Evolutionary conservation across 495 filamentous ascomycete genomes (phyloP).

Genomic region (Penicillium soppii): DNA sequence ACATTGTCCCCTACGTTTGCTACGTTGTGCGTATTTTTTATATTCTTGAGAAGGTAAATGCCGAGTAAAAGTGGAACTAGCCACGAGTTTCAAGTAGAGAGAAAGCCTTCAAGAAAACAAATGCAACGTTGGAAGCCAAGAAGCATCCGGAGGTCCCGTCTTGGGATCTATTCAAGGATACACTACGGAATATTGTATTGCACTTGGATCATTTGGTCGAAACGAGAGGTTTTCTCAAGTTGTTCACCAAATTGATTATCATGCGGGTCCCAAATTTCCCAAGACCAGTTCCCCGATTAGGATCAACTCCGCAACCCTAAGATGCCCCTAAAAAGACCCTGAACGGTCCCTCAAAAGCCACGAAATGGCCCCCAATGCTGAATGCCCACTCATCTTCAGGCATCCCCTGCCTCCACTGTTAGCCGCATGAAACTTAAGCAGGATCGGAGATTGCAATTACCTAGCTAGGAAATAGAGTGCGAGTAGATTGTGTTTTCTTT

Average conservation of each 20-base stretch:
- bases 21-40: not conserved
- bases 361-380: no score
- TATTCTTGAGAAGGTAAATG: no score
- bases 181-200: not conserved
- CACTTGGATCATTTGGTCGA: no score
- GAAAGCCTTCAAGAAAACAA: no score
- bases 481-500: not conserved
- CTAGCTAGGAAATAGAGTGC: not conserved
- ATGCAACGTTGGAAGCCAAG: not conserved
- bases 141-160: not conserved
- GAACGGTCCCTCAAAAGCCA: no score
- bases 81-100: no score
- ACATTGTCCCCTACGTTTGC: not conserved
- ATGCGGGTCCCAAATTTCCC: not conserved
- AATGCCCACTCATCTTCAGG: no score
- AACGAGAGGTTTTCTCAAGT: no score
- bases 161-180: not conserved
- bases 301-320: no score
- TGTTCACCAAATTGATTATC: not conserved
- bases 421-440: not conserved
- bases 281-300: constrained; percentile 1
- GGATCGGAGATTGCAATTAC: not conserved
- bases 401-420: not conserved
- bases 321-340: not conserved
- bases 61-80: no score